These are phyloP conservation scores for Aspergillus tanneri DNA, from an alignment of 2,329 filamentous ascomycete genomes.

Conservation along the genomic window DNA sequence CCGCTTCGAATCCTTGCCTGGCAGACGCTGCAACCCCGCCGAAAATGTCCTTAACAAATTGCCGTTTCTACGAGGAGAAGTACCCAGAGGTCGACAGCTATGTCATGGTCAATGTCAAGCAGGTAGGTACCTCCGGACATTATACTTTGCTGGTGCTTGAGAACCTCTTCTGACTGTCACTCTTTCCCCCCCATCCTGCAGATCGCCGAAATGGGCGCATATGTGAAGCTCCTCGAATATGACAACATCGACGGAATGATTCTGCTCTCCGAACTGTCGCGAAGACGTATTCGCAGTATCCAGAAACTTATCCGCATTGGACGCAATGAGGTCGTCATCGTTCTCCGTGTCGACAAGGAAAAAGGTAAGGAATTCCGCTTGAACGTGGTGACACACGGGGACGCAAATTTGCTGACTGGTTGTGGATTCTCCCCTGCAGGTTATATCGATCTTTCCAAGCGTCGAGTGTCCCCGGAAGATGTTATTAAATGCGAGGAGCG, in stretches of 20 bases:
- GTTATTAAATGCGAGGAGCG: constrained; percentile 98
- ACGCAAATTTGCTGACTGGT: constrained; percentile 20
- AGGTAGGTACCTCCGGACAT: constrained; percentile 55
- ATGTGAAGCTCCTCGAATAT: constrained; percentile 98
- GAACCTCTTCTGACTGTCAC: constrained; percentile 15
- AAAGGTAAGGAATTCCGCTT: constrained; percentile 63
- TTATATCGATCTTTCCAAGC: constrained; percentile 98
- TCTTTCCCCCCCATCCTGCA: constrained; percentile 35
- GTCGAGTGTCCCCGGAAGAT: constrained; percentile 94
- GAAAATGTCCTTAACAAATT: constrained; percentile 92
- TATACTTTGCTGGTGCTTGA: not conserved
- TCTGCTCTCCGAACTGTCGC: constrained; percentile 91
- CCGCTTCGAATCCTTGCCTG: constrained; percentile 13
- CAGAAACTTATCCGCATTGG: constrained; percentile 98
- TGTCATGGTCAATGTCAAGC: constrained; percentile 99
- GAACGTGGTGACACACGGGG: not conserved
- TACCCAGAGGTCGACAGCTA: constrained; percentile 98
- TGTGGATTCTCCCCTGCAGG: constrained; percentile 47
- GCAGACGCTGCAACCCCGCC: constrained; percentile 49
- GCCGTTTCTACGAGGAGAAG: constrained; percentile 96
- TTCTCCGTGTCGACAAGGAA: constrained; percentile 98
- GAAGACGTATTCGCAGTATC: constrained; percentile 96
- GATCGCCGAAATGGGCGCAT: constrained; percentile 99
- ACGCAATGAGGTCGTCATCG: constrained; percentile 96
- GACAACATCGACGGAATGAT: constrained; percentile 99